Conservation (phyloP, 2,329 filamentous ascomycete species). For the Aspergillus fijiensis region DNA sequence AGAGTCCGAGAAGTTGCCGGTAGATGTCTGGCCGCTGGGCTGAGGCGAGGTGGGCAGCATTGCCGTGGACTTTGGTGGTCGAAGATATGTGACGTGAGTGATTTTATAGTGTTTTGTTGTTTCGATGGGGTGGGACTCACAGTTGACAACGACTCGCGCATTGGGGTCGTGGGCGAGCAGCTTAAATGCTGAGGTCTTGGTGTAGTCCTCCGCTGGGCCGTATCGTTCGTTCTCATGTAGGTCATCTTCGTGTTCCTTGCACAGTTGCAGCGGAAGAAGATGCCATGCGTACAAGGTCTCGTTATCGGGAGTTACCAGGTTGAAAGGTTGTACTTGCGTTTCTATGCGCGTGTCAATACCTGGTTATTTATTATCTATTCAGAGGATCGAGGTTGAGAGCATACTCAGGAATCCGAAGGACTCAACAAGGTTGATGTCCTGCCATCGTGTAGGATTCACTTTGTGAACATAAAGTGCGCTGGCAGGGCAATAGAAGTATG, state of each 20-base stretch:
- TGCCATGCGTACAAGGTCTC: conserved; percentile 88
- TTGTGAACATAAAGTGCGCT: conserved; percentile 84
- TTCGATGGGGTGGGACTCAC: conserved; percentile 31
- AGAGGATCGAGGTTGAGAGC: conserved; percentile 23
- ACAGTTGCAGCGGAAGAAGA: conserved; percentile 75
- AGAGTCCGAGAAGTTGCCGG: conserved; percentile 71
- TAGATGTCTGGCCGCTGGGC: conserved; percentile 74
- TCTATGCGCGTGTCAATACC: conserved; percentile 48
- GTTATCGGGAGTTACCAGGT: conserved; percentile 69
- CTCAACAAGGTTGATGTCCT: conserved; percentile 73
- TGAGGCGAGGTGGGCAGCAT: conserved; percentile 83
- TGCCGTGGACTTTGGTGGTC: conserved; percentile 50
- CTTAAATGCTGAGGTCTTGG: conserved; percentile 49
- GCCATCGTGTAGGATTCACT: conserved; percentile 69
- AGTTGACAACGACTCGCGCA: conserved; percentile 57
- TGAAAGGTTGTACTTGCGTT: conserved; percentile 87
- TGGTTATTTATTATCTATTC: not conserved
- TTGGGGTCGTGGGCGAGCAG: conserved; percentile 52
- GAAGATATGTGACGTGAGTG: conserved; percentile 10
- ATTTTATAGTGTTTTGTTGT: not conserved
- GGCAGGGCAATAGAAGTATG: not conserved
- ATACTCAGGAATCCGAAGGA: conserved; percentile 82
- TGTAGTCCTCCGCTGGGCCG: conserved; percentile 50
- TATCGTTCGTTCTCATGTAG: conserved; percentile 58
- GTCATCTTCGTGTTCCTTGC: conserved; percentile 66